These are phyloP conservation scores for Stereum hirsutum DNA, from an alignment of 1,284 basidiomycete genomes.

Conservation along the genomic window DNA sequence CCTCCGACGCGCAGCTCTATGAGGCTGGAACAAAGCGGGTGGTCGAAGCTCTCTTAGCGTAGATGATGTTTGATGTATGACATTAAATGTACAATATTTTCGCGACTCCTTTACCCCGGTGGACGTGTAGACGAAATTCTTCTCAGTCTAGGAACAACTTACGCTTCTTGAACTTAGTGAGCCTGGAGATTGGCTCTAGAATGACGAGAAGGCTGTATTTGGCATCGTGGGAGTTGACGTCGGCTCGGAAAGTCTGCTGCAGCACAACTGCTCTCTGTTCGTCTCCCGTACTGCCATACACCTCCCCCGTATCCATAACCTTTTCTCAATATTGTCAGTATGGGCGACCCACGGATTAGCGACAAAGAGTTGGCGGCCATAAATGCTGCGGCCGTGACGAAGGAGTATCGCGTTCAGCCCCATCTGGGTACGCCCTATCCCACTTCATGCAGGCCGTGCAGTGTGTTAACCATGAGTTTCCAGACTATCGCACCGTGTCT, in stretches of 20 bases:
- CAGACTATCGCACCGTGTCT: constrained; percentile 16
- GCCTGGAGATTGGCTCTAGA: too few species aligned
- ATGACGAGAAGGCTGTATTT: too few species aligned
- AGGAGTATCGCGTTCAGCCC: constrained; percentile 79
- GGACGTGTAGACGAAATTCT: too few species aligned
- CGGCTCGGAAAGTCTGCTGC: too few species aligned
- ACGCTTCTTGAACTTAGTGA: too few species aligned
- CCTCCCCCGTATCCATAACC: neutral
- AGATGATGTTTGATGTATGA: too few species aligned
- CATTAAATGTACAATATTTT: too few species aligned
- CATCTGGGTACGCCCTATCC: constrained; percentile 53
- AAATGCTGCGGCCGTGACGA: constrained; percentile 82
- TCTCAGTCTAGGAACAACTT: too few species aligned
- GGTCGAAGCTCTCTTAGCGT: too few species aligned
- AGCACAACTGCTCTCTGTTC: too few species aligned
- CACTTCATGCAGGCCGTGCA: neutral
- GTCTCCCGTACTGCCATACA: neutral
- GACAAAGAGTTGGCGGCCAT: constrained; percentile 74
- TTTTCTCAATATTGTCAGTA: constrained; percentile 17
- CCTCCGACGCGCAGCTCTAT: constrained; percentile 10
- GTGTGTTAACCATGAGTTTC: constrained; percentile 1
- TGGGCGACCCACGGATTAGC: constrained; percentile 49
- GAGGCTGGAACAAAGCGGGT: constrained; percentile 15
- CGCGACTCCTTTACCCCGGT: too few species aligned
- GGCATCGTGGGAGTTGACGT: too few species aligned